Evolutionary conservation across 2,329 filamentous ascomycete genomes (phyloP).

Genomic region (Anthostomella pinea): DNA sequence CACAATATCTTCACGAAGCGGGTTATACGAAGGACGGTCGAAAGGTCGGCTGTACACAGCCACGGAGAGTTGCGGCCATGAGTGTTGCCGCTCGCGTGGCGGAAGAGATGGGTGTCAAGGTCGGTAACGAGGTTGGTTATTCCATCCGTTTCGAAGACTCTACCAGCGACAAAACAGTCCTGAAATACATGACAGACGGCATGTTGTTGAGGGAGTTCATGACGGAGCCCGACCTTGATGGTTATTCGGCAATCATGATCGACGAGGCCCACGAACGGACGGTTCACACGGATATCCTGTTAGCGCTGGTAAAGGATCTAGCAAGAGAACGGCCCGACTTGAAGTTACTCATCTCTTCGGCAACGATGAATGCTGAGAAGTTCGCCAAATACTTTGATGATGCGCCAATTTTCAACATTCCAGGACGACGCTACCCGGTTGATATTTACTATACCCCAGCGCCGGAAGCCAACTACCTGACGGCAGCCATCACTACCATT

Average conservation of each 20-base stretch:
- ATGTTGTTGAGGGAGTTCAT: constrained; percentile 90
- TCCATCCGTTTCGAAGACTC: constrained; percentile 92
- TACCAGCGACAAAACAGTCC: constrained; percentile 82
- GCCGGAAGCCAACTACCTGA: constrained; percentile 91
- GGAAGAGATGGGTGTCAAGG: constrained; percentile 85
- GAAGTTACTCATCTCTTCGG: constrained; percentile 87
- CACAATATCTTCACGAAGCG: constrained; percentile 89
- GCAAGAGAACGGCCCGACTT: constrained; percentile 78
- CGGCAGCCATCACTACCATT: constrained; percentile 85
- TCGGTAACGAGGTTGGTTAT: constrained; percentile 92
- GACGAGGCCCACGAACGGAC: constrained; percentile 97
- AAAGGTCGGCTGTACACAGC: constrained; percentile 92
- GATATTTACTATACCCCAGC: constrained; percentile 88
- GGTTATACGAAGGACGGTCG: constrained; percentile 81
- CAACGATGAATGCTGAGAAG: constrained; percentile 90
- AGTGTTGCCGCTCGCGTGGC: constrained; percentile 94
- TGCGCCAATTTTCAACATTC: constrained; percentile 91
- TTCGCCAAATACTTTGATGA: constrained; percentile 91
- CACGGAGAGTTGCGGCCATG: constrained; percentile 94
- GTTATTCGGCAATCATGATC: constrained; percentile 89
- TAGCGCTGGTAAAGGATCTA: constrained; percentile 86
- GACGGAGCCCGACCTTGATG: constrained; percentile 78
- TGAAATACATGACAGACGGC: constrained; percentile 98
- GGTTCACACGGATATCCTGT: constrained; percentile 83
- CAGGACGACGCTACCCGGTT: constrained; percentile 83